A percentile compares a stretch with the other conserved stretches of the same genome.
These are phyloP conservation scores for Chrysosporium keratinophilum DNA, from an alignment of 2,329 filamentous ascomycete genomes.

Conservation along the genomic window DNA sequence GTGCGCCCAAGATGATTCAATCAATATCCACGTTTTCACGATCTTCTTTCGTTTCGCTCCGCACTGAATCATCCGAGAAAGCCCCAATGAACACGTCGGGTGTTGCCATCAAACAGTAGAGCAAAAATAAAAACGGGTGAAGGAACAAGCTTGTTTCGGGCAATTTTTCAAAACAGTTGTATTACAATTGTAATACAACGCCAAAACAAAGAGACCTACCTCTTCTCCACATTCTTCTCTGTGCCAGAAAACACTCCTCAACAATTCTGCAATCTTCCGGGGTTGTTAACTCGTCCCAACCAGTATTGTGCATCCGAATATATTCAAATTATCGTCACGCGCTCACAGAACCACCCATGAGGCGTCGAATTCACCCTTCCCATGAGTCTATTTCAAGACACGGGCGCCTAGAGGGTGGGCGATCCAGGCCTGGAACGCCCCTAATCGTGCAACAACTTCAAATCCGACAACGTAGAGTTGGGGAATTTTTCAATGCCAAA, in stretches of 20 bases:
- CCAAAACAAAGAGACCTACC: background rate
- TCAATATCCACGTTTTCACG: background rate
- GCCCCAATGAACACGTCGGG: background rate
- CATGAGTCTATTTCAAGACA: background rate
- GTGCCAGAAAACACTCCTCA: background rate
- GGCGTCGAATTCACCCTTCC: background rate
- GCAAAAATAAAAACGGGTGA: background rate
- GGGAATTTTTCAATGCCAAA: background rate
- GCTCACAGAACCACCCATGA: background rate
- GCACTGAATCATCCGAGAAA: background rate
- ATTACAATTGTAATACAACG: conserved; percentile 7
- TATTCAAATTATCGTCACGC: background rate
- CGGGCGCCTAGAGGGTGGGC: background rate
- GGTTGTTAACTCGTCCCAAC: background rate
- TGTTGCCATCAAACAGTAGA: background rate
- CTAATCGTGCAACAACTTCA: background rate
- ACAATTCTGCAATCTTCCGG: background rate
- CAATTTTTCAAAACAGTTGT: background rate
- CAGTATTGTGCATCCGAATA: background rate
- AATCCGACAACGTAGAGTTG: background rate
- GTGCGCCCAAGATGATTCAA: background rate
- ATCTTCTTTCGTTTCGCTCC: background rate
- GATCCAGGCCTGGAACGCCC: conserved; percentile 14
- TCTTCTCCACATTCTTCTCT: background rate
- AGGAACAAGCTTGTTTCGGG: conserved; percentile 3